Evolutionary conservation across 1,139 yeast genomes (phyloP), one percentile per base, ranked within the genome.

Genomic region (Zygotorulaspora mrakii): DNA sequence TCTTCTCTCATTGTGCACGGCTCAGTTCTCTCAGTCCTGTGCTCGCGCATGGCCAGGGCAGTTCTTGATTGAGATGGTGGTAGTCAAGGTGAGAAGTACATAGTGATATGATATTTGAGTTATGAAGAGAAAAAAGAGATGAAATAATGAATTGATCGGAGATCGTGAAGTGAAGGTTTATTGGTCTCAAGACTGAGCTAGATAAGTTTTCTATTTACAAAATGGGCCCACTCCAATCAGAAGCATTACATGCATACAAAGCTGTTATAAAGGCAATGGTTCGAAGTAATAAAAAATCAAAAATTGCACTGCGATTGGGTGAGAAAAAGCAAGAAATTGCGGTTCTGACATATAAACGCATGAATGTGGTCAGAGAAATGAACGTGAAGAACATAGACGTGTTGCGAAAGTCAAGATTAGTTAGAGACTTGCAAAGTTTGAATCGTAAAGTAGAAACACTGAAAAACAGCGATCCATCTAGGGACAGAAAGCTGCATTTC

Each of bases 271-370:
- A 62, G 37, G 81, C 79, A 53, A 67, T 79, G 35, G 65, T 72
- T 23, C 56, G 66, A 24, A 67, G 72, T 35, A 69, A 73, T 37
- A 65, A 65, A 33, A 70, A 68, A 31, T 61, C 78, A 2, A 67
- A 68, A 35, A 63, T 65, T 31, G 61, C 66, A 34, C 79, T 75
- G 43, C 56, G 67, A 35, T 66, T 69, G 31, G 71, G 73, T 35
- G 71, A 74, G 17, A 33, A 67, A 10, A 75, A 76, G 54, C 76
- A 72, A 48, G 70, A 70, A 44, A 67, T 70, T 32, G 77, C 85
- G 0, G 49, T 74, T 32, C 62, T 78, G 27, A 72, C 73, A 31
- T 79, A 80, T 56, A 70, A 74, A 51, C 73, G 75, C 54, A 59
- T 79, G 53, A 79, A 76, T 46, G 57, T 70, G 25, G 57, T 73